A percentile compares a stretch with the other conserved stretches of the same genome.
Evolutionary conservation across 371 early-diverging fungal species (phyloP).

Genomic region (Mucor velutinosus): DNA sequence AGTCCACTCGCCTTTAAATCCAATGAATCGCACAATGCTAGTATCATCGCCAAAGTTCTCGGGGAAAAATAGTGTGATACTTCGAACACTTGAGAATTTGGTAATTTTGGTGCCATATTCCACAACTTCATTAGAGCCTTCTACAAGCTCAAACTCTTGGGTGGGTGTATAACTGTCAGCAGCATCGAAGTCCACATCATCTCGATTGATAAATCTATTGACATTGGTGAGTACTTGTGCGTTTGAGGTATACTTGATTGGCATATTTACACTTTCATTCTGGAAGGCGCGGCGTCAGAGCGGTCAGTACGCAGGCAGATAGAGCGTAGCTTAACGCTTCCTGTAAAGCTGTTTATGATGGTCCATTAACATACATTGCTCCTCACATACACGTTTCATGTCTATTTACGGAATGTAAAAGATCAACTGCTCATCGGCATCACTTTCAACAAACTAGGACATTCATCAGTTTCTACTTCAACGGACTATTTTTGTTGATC

Average conservation of each 20-base stretch:
- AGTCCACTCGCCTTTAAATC: slow-evolving; percentile 91
- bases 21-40: slow-evolving; percentile 70
- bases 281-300: slow-evolving; percentile 69
- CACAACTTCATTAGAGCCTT: slow-evolving; percentile 55
- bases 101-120: slow-evolving; percentile 76
- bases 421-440: slow-evolving; percentile 90
- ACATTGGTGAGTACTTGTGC: background rate
- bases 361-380: background rate
- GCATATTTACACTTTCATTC: slow-evolving; percentile 71
- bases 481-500: background rate
- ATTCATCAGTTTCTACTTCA: background rate
- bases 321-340: slow-evolving; percentile 87
- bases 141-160: slow-evolving; percentile 84
- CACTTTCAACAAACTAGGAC: slow-evolving; percentile 75
- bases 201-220: slow-evolving; percentile 81
- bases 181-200: slow-evolving; percentile 90
- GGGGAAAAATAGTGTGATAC: slow-evolving; percentile 82
- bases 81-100: slow-evolving; percentile 85
- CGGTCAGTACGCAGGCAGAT: slow-evolving; percentile 77
- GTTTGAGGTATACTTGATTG: background rate
- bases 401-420: slow-evolving; percentile 80
- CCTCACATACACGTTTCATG: background rate
- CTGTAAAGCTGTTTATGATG: slow-evolving; percentile 70
- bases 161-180: slow-evolving; percentile 68
- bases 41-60: slow-evolving; percentile 78